Evolutionary conservation across 805 yeast species (phyloP).

Genomic region (Tetrapisispora taiwanensis): DNA sequence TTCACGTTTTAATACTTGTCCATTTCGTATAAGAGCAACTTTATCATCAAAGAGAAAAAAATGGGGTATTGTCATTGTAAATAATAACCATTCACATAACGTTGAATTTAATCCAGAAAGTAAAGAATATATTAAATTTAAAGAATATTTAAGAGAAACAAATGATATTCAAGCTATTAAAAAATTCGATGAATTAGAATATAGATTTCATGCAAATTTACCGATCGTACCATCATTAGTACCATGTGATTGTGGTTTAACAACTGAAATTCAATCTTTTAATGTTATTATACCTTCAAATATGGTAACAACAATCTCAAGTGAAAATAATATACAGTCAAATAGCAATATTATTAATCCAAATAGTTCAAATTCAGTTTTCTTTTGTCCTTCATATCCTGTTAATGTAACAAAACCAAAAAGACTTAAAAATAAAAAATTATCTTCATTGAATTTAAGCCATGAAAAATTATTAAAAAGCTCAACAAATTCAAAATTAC

Average conservation of each 20-base stretch:
- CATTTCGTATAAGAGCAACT: slow-evolving; percentile 57
- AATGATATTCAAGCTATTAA: slow-evolving; percentile 27
- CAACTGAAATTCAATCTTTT: slow-evolving; percentile 28
- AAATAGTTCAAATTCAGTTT: background rate
- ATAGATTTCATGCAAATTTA: slow-evolving; percentile 23
- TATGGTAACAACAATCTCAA: background rate
- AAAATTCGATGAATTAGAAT: slow-evolving; percentile 30
- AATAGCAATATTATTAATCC: background rate
- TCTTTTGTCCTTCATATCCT: background rate
- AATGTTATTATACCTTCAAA: slow-evolving; percentile 25
- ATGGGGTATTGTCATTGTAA: slow-evolving; percentile 54
- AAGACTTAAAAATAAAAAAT: slow-evolving; percentile 6
- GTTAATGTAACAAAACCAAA: slow-evolving; percentile 9
- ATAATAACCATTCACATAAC: slow-evolving; percentile 51
- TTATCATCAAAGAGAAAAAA: slow-evolving; percentile 39
- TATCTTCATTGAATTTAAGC: background rate
- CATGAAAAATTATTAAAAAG: slow-evolving; percentile 12
- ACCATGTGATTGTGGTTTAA: slow-evolving; percentile 31
- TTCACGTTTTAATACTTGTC: slow-evolving; percentile 38
- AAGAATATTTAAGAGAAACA: slow-evolving; percentile 18
- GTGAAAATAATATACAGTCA: background rate
- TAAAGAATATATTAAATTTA: slow-evolving; percentile 29
- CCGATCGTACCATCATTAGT: slow-evolving; percentile 26
- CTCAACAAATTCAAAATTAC: slow-evolving; percentile 13
- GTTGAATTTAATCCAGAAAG: slow-evolving; percentile 28